Conservation (phyloP, 2,329 filamentous ascomycete species). For the Emmonsia crescens region DNA sequence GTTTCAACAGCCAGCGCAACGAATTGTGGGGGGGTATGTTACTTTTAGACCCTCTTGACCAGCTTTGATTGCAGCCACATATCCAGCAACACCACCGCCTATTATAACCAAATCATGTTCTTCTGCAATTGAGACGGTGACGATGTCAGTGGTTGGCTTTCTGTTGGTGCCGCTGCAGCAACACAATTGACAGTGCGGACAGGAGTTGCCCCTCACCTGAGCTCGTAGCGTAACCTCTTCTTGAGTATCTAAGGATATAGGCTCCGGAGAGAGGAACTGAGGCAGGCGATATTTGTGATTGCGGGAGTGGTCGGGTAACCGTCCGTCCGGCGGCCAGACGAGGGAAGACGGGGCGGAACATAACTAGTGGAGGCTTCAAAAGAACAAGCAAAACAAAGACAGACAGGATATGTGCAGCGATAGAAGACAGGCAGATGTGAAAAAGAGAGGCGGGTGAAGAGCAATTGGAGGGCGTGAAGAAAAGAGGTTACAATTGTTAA, state of each 20-base stretch:
- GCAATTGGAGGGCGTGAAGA: background rate
- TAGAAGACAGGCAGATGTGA: background rate
- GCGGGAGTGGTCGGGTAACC: slow-evolving; percentile 28
- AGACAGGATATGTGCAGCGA: background rate
- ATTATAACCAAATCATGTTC: slow-evolving; percentile 97
- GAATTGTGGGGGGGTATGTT: slow-evolving; percentile 23
- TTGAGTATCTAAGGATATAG: slow-evolving; percentile 41
- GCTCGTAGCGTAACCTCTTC: slow-evolving; percentile 47
- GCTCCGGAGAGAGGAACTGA: slow-evolving; percentile 29
- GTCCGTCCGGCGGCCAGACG: slow-evolving; percentile 38
- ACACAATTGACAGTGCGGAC: background rate
- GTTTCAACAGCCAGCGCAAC: background rate
- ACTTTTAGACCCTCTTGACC: slow-evolving; percentile 96
- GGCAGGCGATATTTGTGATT: slow-evolving; percentile 26
- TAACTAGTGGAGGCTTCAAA: slow-evolving; percentile 22
- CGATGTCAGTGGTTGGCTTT: slow-evolving; percentile 5
- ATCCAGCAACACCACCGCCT: slow-evolving; percentile 93
- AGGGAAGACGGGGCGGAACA: slow-evolving; percentile 44
- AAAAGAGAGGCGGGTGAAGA: background rate
- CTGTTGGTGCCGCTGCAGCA: slow-evolving; percentile 1
- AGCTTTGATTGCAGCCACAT: slow-evolving; percentile 98
- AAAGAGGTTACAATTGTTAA: too few relatives aligned
- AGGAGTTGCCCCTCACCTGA: slow-evolving; percentile 26
- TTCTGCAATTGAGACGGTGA: slow-evolving; percentile 42
- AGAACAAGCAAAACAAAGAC: slow-evolving; percentile 2